Base-by-base conservation (phyloP, 1,284 basidiomycete genomes). In the Coniferiporia weirii region DNA sequence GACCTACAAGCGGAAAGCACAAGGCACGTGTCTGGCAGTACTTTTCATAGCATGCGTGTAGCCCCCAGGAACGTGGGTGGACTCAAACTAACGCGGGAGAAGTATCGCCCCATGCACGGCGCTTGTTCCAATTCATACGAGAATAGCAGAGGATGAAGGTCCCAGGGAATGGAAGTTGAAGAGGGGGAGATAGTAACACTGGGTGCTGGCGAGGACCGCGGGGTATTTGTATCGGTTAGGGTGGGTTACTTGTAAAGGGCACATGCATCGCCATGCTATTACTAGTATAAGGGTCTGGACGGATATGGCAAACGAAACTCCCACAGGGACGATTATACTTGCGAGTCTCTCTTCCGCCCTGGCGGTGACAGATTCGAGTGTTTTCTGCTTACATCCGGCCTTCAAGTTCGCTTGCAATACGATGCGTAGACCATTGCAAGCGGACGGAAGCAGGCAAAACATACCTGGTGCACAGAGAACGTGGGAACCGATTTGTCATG, bases 61-160 rank as follows among this genome's bases (percentile, higher is more conserved):
- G 27, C 27, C 27, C 27, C 27, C 27, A 5, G 27, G 2, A 27
- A 27, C 38, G 38, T 40, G 38, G 7, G 43, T 9, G 43, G 40
- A 32, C 8, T 40, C 38, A 48, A 56, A 56, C 32, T 46, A 46
- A 48, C 54, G 54, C 54, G 54, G 54, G 45, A 56, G 54, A 56
- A 56, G 54, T 27, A 47, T 54, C 20, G 17, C 8, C 38, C 12
- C 3, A 10, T 15, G 3, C 38, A 40, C 15, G 40, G 52, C 52
- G 52, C 52, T 34, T 44, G 32, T 54, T 45, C 22, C 36, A 44
- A 35, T 22, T 53, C 32, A 46, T 46, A 46, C 44, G n/a, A 46
- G 17, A 46, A 46, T 46, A 46, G 17, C 44, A 19, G 8, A 27
- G 36, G 15, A 19, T 13, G 32, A 45, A 48, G n/a, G 38, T 40